Conservation (phyloP, 2,329 filamentous ascomycete genomes). For the Phoma sp. region DNA sequence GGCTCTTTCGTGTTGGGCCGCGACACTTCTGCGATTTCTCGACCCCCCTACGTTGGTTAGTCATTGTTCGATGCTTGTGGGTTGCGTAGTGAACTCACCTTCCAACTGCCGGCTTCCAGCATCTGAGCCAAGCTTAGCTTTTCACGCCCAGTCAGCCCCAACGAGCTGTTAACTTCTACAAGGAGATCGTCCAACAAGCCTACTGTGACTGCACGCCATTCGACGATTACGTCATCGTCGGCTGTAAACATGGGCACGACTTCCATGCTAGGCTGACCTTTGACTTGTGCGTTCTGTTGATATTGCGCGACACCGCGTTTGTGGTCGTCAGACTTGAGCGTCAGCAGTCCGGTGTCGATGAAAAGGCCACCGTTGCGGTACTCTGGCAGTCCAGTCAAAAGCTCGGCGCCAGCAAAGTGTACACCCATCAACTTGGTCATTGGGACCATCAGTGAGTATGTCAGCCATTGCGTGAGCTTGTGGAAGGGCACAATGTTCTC, state of each 20-base stretch:
- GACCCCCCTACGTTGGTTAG: constrained; percentile 69
- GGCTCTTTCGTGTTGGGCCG: constrained; percentile 95
- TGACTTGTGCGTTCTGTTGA: constrained; percentile 72
- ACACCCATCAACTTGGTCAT: constrained; percentile 79
- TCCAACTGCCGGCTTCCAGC: constrained; percentile 96
- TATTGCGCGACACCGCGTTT: constrained; percentile 75
- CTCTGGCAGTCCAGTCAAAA: constrained; percentile 86
- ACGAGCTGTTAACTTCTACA: constrained; percentile 69
- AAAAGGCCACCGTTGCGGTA: constrained; percentile 92
- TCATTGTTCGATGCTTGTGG: background rate
- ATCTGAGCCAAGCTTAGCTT: constrained; percentile 82
- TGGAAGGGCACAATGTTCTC: constrained; percentile 89
- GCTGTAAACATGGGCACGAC: constrained; percentile 76
- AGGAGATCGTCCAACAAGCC: constrained; percentile 76
- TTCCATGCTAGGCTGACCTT: constrained; percentile 73
- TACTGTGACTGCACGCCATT: constrained; percentile 78
- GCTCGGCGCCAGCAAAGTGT: constrained; percentile 78
- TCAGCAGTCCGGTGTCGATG: constrained; percentile 81
- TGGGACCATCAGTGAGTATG: constrained; percentile 90
- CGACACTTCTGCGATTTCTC: constrained; percentile 94
- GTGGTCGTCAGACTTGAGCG: constrained; percentile 72
- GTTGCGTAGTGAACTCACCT: constrained; percentile 64
- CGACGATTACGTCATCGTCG: constrained; percentile 79
- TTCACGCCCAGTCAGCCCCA: constrained; percentile 73
- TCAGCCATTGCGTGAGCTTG: constrained; percentile 89